These are phyloP conservation scores for Pythium biforme DNA, from an alignment of 352 stramenopile species.

Conservation along the genomic window DNA sequence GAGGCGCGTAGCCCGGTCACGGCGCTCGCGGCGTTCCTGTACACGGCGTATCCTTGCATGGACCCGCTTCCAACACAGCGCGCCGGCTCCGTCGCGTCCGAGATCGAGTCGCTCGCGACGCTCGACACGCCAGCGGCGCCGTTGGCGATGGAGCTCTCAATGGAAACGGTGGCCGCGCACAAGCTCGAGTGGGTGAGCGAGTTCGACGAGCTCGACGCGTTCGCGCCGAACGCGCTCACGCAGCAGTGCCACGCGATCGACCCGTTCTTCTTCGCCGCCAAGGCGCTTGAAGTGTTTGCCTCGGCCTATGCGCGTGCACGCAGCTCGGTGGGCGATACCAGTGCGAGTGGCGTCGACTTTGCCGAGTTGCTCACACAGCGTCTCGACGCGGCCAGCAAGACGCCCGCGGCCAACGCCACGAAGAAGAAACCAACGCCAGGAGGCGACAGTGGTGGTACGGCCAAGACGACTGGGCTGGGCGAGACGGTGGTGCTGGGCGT, in stretches of 20 bases:
- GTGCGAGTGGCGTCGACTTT: slow-evolving; percentile 12
- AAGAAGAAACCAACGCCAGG: slow-evolving; percentile 25
- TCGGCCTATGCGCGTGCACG: slow-evolving; percentile 21
- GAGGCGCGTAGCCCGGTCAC: slow-evolving; percentile 32
- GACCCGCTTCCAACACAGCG: slow-evolving; percentile 2
- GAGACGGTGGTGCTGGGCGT: slow-evolving; percentile 18
- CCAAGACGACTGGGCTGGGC: not conserved
- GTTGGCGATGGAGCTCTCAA: not conserved
- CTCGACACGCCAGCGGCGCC: not conserved
- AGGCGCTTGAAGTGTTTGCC: slow-evolving; percentile 36
- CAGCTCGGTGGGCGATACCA: not conserved
- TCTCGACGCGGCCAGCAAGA: slow-evolving; percentile 10
- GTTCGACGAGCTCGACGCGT: slow-evolving; percentile 32
- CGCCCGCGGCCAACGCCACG: not conserved
- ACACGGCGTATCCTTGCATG: slow-evolving; percentile 8
- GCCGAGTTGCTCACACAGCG: slow-evolving; percentile 22
- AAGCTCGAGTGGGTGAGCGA: slow-evolving; percentile 60
- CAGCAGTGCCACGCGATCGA: slow-evolving; percentile 37
- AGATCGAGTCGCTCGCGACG: slow-evolving; percentile 8
- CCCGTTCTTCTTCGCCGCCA: slow-evolving; percentile 29
- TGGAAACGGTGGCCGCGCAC: slow-evolving; percentile 9
- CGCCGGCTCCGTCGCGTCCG: slow-evolving; percentile 9
- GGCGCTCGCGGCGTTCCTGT: slow-evolving; percentile 37
- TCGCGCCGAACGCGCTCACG: slow-evolving; percentile 34
- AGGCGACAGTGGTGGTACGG: not conserved